A percentile compares a stretch with the other conserved stretches of the same genome.
These are phyloP conservation scores for Farysia itapuensis DNA, from an alignment of 1,284 basidiomycete species.

Conservation along the genomic window DNA sequence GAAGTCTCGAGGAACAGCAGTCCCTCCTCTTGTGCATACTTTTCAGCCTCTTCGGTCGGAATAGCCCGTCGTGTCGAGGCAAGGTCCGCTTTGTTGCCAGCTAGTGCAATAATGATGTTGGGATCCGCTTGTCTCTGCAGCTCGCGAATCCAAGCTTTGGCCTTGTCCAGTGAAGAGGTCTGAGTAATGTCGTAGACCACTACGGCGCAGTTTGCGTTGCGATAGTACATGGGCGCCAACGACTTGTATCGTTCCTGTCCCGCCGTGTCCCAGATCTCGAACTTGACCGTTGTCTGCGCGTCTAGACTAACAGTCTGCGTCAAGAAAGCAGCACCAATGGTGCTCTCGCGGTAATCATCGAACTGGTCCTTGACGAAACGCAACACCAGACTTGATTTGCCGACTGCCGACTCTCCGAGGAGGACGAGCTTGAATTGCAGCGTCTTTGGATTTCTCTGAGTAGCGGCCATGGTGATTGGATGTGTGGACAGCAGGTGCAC, in stretches of 20 bases:
- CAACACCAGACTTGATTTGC: slow-evolving; percentile 92
- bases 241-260: slow-evolving; percentile 80
- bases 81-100: slow-evolving; percentile 92
- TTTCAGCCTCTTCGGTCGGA: slow-evolving; percentile 67
- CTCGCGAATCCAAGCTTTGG: slow-evolving; percentile 93
- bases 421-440: slow-evolving; percentile 51
- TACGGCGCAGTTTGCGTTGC: slow-evolving; percentile 58
- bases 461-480: slow-evolving; percentile 4
- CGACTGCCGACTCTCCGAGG: slow-evolving; percentile 87
- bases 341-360: slow-evolving; percentile 84
- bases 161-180: slow-evolving; percentile 78
- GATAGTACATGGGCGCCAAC: slow-evolving; percentile 60
- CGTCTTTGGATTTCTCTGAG: slow-evolving; percentile 28
- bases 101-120: slow-evolving; percentile 78
- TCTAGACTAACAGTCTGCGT: slow-evolving; percentile 92
- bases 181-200: slow-evolving; percentile 59
- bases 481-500: too few species aligned
- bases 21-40: slow-evolving; percentile 91
- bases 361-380: slow-evolving; percentile 97
- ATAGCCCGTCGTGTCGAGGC: slow-evolving; percentile 64
- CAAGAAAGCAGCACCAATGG: slow-evolving; percentile 74
- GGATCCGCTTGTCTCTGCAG: slow-evolving; percentile 96
- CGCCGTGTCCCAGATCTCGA: slow-evolving; percentile 91
- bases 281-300: slow-evolving; percentile 87
- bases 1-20: slow-evolving; percentile 95